A percentile compares a stretch with the other conserved stretches of the same genome.
Conservation (phyloP, 352 stramenopile genomes). For the Globisporangium parvum region DNA sequence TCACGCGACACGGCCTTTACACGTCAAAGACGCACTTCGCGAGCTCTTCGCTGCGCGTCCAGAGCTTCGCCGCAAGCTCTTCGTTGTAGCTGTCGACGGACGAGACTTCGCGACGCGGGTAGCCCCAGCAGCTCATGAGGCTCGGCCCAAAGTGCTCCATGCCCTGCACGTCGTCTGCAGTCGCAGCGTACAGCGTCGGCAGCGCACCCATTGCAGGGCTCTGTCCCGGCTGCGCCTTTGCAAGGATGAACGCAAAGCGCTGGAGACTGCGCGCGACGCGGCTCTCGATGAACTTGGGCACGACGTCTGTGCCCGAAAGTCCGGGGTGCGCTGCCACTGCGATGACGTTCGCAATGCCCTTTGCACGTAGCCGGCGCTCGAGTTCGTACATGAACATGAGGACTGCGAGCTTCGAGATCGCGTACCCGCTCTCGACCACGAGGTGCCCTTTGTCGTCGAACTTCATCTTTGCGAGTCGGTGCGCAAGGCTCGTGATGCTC, state of each 20-base stretch:
- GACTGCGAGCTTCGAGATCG: conserved; percentile 49
- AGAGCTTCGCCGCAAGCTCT: conserved; percentile 10
- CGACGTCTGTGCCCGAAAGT: conserved; percentile 44
- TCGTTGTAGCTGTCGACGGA: conserved; percentile 11
- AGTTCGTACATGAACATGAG: conserved; percentile 65
- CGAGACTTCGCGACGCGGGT: conserved; percentile 12
- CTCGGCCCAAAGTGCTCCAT: neutral
- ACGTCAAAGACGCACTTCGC: conserved; percentile 11
- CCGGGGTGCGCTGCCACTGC: conserved; percentile 52
- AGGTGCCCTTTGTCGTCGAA: conserved; percentile 1
- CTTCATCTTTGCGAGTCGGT: conserved; percentile 18
- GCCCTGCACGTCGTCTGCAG: conserved; percentile 11
- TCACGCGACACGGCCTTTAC: conserved; percentile 13
- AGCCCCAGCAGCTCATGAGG: conserved; percentile 6
- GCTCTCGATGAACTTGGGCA: conserved; percentile 33
- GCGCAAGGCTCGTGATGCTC: conserved; percentile 27
- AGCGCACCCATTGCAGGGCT: conserved; percentile 34
- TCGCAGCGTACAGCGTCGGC: conserved; percentile 50
- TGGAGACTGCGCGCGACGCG: conserved; percentile 27
- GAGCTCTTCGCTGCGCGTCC: conserved; percentile 13
- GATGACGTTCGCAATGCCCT: conserved; percentile 17
- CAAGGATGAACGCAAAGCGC: conserved; percentile 26
- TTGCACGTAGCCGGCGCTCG: conserved; percentile 29
- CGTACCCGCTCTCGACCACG: conserved; percentile 27
- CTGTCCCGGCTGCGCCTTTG: conserved; percentile 29